Conservation (phyloP, 1,284 basidiomycete species). For the Tilletia setariae region DNA sequence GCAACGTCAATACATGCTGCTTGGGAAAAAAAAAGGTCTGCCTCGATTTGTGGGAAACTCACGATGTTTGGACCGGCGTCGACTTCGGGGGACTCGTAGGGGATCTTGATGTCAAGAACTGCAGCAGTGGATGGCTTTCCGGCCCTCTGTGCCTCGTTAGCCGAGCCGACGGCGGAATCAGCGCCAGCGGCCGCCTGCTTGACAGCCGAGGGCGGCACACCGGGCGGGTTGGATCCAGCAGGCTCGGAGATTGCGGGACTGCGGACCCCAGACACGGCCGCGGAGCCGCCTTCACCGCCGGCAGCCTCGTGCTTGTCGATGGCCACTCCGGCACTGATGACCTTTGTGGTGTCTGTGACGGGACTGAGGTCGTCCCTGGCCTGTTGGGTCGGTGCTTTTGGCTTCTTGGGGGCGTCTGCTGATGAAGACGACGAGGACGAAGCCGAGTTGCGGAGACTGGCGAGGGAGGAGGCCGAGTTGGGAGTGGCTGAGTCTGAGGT, state of each 20-base stretch:
- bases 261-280: background rate
- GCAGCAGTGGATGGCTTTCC: background rate
- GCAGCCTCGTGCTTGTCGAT: slow-evolving; percentile 11
- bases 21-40: background rate
- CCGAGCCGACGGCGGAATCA: too few relatives aligned
- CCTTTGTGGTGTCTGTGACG: slow-evolving; percentile 28
- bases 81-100: slow-evolving; percentile 29
- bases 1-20: background rate
- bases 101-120: slow-evolving; percentile 41
- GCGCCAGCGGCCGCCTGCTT: too few relatives aligned
- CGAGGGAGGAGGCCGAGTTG: background rate
- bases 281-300: background rate
- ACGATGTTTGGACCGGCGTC: slow-evolving; percentile 31
- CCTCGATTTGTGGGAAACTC: background rate
- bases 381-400: slow-evolving; percentile 19
- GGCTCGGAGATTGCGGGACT: slow-evolving; percentile 3
- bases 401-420: background rate
- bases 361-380: slow-evolving; percentile 33
- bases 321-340: slow-evolving; percentile 3
- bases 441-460: background rate
- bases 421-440: background rate
- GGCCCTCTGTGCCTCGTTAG: slow-evolving; percentile 25
- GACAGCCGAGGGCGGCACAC: slow-evolving; percentile 26
- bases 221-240: slow-evolving; percentile 36
- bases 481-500: slow-evolving; percentile 3